Evolutionary conservation across 2,329 filamentous ascomycete genomes (phyloP), one percentile per base, ranked within the genome.

Genomic region (Alternaria sp.): DNA sequence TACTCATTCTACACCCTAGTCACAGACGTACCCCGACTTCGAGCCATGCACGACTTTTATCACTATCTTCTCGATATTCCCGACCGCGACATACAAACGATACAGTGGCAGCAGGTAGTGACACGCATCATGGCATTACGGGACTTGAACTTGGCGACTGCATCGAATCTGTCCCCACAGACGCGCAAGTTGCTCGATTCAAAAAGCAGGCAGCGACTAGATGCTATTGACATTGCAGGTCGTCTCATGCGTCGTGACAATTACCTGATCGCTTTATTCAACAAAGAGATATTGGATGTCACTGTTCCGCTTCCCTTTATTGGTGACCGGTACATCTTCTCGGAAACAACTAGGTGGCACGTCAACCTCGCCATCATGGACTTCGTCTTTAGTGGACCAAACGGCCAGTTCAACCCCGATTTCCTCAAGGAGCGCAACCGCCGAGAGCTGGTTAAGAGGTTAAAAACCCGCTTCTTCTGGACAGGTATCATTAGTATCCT

Each of bases 171-270:
- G 16, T 85, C 85, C n/a, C 81, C 86, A 11, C 81, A 83, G 62
- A 85, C 86, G 66, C 85, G 86, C 61, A 86, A 84, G 65, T 87
- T 86, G 60, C 85, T 94, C 64, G 91, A 92, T 46, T 93, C 89
- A 60, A 93, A 96, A 74, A 96, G 93, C 22, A 97, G 97, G 77
- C 93, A 98, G 80, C 87, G 94, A 64, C 89, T 99, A 69, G 95
- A 97, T 79, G 95, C 95, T 11, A 93, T 97, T 72, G 95, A 97
- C 74, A 98, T 99, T 76, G 95, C 95, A 7, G 99, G 98, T 74
- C 89, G 95, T 32, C 81, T 99, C 46, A 98, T 99, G 95, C 90
- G 95, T 60, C 91, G 92, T 74, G 94, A 97, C 65, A 99, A 99
- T 74, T 99, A 97, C 72, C 87, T 97, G 64, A 97, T 99, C 71